Evolutionary conservation across 495 filamentous ascomycete species (phyloP), one percentile per base, ranked within the genome.

Genomic region (Sordaria brevicollis): DNA sequence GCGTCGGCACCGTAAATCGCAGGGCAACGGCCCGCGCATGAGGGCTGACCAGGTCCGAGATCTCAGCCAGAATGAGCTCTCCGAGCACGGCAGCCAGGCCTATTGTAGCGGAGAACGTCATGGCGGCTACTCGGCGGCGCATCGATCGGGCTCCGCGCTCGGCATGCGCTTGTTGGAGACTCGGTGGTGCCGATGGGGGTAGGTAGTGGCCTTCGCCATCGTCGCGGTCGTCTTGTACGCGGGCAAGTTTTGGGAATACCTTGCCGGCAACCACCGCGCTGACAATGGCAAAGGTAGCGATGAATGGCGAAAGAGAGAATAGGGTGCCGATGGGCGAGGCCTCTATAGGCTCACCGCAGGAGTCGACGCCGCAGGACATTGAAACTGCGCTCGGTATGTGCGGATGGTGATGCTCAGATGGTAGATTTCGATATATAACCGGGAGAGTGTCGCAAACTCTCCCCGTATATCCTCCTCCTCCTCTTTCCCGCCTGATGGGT

Each of bases 51-150:
- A 87, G 83, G 71, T 90, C 90, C n/a, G 89, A 88, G 66, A 95
- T 90, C 77, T 95, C 92, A 71, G 90, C 91, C 15, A 94, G 79
- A 25, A 95, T 89, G 65, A 94, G 76, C 78, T 92, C 90, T 15
- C 86, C 90, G 15, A 95, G 82, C 15, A 93, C 91, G 17, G 88
- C 83, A 1, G 91, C 87, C 36, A 93, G 84, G 25, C 88, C 92
- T 49, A 94, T 83, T 2, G 90, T 93, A 0, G 85, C 85, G 29
- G 89, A 87, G 75, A 94, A 94, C 31, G 89, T 87, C 31, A 84
- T 74, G 5, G 85, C 87, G 15, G 89, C 88, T 33, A 90, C 71
- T 49, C 85, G 79, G 66, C 85, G 80, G 68, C 83, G 78, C n/a
- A 75, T 72, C 29, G 78, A 82, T 71, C 81, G 83, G 68, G 74